Evolutionary conservation across 1,139 yeast genomes (phyloP).

Genomic region (Taphrina deformans): DNA sequence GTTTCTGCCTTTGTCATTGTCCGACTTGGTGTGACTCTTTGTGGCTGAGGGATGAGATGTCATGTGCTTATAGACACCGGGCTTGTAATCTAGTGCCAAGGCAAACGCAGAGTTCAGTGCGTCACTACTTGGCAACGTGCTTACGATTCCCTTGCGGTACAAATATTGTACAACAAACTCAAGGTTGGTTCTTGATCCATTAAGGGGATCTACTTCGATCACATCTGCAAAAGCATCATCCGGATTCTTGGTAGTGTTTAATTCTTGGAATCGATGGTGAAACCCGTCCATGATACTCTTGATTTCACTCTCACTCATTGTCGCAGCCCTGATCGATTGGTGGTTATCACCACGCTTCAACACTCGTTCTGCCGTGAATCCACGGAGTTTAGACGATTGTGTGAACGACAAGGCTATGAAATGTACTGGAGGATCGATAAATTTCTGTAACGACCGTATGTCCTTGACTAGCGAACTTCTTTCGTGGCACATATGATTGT

Average conservation of each 20-base stretch:
- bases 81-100: constrained; percentile 49
- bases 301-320: constrained; percentile 54
- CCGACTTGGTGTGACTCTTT: constrained; percentile 19
- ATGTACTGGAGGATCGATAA: constrained; percentile 40
- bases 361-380: constrained; percentile 62
- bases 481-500: constrained; percentile 72
- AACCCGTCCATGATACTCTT: constrained; percentile 71
- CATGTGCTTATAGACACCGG: constrained; percentile 33
- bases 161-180: constrained; percentile 51
- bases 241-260: constrained; percentile 54
- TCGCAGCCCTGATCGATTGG: constrained; percentile 67
- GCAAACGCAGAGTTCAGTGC: constrained; percentile 51
- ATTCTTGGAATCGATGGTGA: constrained; percentile 58
- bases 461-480: constrained; percentile 65
- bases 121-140: constrained; percentile 50
- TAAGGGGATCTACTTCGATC: constrained; percentile 56
- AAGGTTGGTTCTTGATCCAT: constrained; percentile 60
- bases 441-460: constrained; percentile 43
- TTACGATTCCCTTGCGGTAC: constrained; percentile 48
- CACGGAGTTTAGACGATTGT: constrained; percentile 45
- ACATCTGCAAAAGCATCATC: constrained; percentile 67
- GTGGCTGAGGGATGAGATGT: constrained; percentile 36
- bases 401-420: constrained; percentile 72
- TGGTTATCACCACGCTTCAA: constrained; percentile 80
- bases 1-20: constrained; percentile 24